Evolutionary conservation across 2,329 filamentous ascomycete genomes (phyloP).

Genomic region (Lecanicillium sp.): DNA sequence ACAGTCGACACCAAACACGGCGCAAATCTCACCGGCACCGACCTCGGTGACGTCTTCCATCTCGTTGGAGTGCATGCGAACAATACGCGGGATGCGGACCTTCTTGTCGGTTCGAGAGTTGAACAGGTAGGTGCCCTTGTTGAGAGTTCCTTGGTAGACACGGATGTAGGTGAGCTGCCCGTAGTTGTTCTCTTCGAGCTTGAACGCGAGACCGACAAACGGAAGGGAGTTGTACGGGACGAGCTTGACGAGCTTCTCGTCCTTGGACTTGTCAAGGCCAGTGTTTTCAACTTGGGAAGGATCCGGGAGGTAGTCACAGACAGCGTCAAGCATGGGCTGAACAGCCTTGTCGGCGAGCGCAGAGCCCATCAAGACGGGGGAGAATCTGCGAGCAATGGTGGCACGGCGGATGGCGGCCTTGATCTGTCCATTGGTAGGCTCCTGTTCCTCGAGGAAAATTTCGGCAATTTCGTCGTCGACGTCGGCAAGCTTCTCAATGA

Average conservation of each 20-base stretch:
- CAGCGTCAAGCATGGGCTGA: conserved; percentile 93
- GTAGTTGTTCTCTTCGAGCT: conserved; percentile 97
- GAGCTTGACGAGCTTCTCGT: conserved; percentile 74
- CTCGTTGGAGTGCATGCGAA: conserved; percentile 98
- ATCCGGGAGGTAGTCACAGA: conserved; percentile 93
- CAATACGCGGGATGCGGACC: conserved; percentile 92
- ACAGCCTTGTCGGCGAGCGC: conserved; percentile 91
- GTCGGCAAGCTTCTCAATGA: conserved; percentile 93
- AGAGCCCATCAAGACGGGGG: conserved; percentile 92
- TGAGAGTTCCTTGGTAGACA: conserved; percentile 89
- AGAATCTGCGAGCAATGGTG: conserved; percentile 85
- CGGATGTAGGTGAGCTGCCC: conserved; percentile 97
- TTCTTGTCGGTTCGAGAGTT: conserved; percentile 94
- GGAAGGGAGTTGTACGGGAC: conserved; percentile 89
- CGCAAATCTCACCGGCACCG: conserved; percentile 94
- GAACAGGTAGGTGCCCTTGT: conserved; percentile 83
- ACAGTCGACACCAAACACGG: conserved; percentile 96
- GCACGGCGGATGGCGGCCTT: conserved; percentile 86
- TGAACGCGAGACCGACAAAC: conserved; percentile 94
- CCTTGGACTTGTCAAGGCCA: conserved; percentile 73
- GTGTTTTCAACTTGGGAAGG: conserved; percentile 82
- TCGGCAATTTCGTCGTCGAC: conserved; percentile 98
- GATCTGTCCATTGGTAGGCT: conserved; percentile 73
- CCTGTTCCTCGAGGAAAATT: conserved; percentile 80
- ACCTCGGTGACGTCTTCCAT: conserved; percentile 96